Base-by-base conservation (phyloP, 306 rosid species). In the Vigna reflexopilosa region DNA sequence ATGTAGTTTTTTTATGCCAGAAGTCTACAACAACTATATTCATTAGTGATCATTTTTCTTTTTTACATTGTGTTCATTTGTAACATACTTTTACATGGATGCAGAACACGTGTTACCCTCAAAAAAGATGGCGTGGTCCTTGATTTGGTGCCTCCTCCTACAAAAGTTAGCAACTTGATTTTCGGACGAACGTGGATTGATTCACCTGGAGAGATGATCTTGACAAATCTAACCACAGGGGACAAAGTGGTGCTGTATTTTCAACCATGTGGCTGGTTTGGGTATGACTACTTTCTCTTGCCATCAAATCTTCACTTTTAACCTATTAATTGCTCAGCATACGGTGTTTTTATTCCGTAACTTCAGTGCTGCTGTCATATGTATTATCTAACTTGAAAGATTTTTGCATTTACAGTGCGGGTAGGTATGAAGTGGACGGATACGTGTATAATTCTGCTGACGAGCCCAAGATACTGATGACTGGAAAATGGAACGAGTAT, bases 251-350 rank as follows among this genome's bases (percentile, higher is more conserved):
- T 93, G 73, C 80, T 91, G 19, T 91, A 87, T 86, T 93, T 93
- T 87, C 97, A 93, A 88, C 97, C 97, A 56, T 93, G 98, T 49
- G 98, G 98, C 61, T 93, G 98, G 98, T 87, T 93, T 73, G 98
- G 98, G 97, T 90, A 88, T 61, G 80, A 64, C 47, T 61, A 58
- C 74, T 76, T 55, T 84, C 59, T 26, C 78, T 59, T 77, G 59
- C 73, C 70, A 17, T 36, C 47, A 70, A 8, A 49, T 56, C 36
- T 22, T 75, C 72, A 47, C 72, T 47, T 19, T 24, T 80, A 28
- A 32, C 49, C 44, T 73, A 32, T 8, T 59, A 26, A 59, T 62
- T 54, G 66, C 32, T 52, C 58, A 20, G 14, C 11, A 17, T 75
- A 67, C 78, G 44, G 50, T 24, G 26, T 55, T 67, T 40, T 38